Percentiles rank a stretch among this genome's conserved stretches.
These are phyloP conservation scores for Aegilops sharonensis DNA, from an alignment of 176 grass and related monocot species.

Conservation along the genomic window DNA sequence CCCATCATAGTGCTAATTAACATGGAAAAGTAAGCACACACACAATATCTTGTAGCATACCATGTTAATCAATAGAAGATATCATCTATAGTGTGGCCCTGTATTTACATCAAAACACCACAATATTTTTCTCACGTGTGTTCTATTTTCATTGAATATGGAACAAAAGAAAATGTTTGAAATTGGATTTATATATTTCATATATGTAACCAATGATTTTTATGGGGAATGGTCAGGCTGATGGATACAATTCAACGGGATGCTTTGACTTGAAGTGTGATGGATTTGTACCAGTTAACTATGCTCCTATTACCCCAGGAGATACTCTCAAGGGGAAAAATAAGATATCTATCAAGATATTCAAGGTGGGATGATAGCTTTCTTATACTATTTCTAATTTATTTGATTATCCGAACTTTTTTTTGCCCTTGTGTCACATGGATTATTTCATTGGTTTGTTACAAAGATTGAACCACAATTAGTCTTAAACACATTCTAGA, in stretches of 20 bases:
- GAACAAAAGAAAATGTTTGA: background rate
- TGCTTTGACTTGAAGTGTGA: slow-evolving; percentile 7
- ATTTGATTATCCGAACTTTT: background rate
- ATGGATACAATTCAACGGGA: background rate
- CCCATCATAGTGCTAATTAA: too few relatives aligned
- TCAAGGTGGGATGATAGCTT: background rate
- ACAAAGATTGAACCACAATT: background rate
- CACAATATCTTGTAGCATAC: too few relatives aligned
- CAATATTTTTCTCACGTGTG: too few relatives aligned
- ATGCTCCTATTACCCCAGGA: background rate
- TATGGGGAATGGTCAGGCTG: background rate
- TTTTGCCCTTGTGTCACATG: background rate
- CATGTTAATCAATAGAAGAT: too few relatives aligned
- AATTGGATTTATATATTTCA: background rate
- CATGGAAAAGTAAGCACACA: too few relatives aligned
- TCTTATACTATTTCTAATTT: background rate
- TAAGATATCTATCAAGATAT: slow-evolving; percentile 19
- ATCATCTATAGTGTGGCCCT: too few relatives aligned
- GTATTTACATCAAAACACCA: too few relatives aligned
- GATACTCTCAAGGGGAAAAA: background rate
- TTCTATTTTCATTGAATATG: background rate
- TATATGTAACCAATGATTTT: background rate
- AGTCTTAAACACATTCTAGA: background rate
- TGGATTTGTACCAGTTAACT: background rate
- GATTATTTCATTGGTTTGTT: background rate